Base-by-base conservation (phyloP, 2,329 filamentous ascomycete species). In the Chlorencoelia australis region DNA sequence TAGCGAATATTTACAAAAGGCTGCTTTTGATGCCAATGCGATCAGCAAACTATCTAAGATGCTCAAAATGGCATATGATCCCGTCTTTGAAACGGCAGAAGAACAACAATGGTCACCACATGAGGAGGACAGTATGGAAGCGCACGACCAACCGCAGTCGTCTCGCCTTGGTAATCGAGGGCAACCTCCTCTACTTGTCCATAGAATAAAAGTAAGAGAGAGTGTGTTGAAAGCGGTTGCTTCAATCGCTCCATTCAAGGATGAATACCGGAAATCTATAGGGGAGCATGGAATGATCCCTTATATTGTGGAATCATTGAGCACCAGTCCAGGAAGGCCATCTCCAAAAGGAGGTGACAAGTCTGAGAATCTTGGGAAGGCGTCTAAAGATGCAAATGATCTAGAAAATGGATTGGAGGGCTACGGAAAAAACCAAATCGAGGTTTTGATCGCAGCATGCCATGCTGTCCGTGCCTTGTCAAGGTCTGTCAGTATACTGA, bases 361-460 rank as follows among this genome's bases (percentile, higher is more conserved):
- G n/a, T n/a, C n/a, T n/a, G 37, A 40, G 13, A 63, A 62, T 40
- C 43, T 57, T 30, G 59, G 55, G 14, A 60, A 55, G 33, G 49
- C 60, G 14, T 20, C 30, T 14, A 45, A 41, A 27, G 35, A 31
- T 17, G 11, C 14, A 6, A 34, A 14, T 8, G 45, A 47, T 1
- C 33, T 36, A 7, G 44, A 48, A 30, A 41, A 44, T 20, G 35
- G 32, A 3, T 42, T 31, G 20, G 36, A 48, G 4, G 66, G 73
- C 9, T 82, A 82, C 48, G 86, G 85, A 2, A 60, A 56, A 17
- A 95, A 96, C 50, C 79, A 87, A 2, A 68, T 75, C 6, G 64
- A 74, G 3, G 88, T 94, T 15, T 68, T 96, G 15, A 70, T 93
- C 37, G 87, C 88, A 14, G 89, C 86, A 1, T 95, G 88, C 54